Percentiles rank a stretch among this genome's conserved stretches.
phyloP scores from a whole-genome alignment of 176 grass and related monocot species.

The Phyllostachys edulis region DNA sequence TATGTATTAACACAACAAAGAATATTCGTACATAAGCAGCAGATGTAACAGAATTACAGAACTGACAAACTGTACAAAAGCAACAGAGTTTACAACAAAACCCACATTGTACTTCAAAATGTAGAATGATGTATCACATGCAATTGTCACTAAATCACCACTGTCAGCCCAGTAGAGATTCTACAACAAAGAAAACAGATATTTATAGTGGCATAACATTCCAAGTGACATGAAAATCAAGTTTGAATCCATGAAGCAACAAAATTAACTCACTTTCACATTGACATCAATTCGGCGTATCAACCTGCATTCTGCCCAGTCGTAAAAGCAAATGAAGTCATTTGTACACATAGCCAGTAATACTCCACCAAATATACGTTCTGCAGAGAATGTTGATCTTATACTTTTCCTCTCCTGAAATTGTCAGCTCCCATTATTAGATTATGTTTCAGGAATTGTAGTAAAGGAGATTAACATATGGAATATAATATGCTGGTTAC shows the following conservation, averaged over 20 bases:
- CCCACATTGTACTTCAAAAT: constrained; percentile 98
- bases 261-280: constrained; percentile 58
- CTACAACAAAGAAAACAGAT: constrained; percentile 39
- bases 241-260: not conserved
- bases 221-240: constrained; percentile 12
- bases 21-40: constrained; percentile 2
- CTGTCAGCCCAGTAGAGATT: constrained; percentile 99
- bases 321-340: constrained; percentile 97
- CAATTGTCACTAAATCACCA: constrained; percentile 89
- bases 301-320: constrained; percentile 88
- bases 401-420: constrained; percentile 98
- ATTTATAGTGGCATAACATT: constrained; percentile 7
- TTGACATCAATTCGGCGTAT: constrained; percentile 98
- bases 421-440: constrained; percentile 3
- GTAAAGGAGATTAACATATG: not conserved
- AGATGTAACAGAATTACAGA: constrained; percentile 16
- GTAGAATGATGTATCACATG: constrained; percentile 94
- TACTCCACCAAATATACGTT: constrained; percentile 85
- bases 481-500: not conserved
- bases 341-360: constrained; percentile 96
- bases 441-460: constrained; percentile 27
- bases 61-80: not conserved
- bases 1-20: not conserved
- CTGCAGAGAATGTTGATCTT: constrained; percentile 79
- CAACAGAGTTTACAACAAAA: constrained; percentile 22